A percentile compares a stretch with the other conserved stretches of the same genome.
phyloP scores from a whole-genome alignment of 2,329 filamentous ascomycete species.

The Fusarium siculi region DNA sequence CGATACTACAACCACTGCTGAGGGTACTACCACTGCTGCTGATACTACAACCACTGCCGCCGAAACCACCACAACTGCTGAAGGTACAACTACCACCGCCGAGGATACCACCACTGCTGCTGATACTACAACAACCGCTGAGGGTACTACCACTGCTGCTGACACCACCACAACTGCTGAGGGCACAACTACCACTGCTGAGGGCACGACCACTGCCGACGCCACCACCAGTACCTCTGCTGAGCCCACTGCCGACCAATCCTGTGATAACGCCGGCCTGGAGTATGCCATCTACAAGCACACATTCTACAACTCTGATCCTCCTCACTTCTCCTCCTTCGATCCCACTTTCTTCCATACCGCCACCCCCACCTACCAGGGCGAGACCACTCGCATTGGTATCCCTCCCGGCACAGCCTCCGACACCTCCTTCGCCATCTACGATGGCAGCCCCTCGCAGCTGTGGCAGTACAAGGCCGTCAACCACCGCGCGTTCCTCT shows the following conservation, averaged over 20 bases:
- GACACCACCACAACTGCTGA: background rate
- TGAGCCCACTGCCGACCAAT: constrained; percentile 6
- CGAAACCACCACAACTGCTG: background rate
- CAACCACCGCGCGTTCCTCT: constrained; percentile 4
- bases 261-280: constrained; percentile 2
- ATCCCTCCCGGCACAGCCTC: background rate
- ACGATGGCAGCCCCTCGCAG: background rate
- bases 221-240: background rate
- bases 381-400: background rate
- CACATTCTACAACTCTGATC: background rate
- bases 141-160: background rate
- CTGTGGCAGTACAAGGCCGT: constrained; percentile 14
- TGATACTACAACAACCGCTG: background rate
- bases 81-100: no score
- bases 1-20: background rate
- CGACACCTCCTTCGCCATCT: background rate
- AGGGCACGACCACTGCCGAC: background rate
- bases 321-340: constrained; percentile 4
- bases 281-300: constrained; percentile 8
- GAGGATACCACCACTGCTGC: background rate
- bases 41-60: background rate
- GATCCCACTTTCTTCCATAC: background rate
- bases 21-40: background rate
- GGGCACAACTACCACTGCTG: background rate
- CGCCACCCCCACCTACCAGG: background rate